phyloP scores from a whole-genome alignment of 116 monocot species.

The Cymodocea nodosa region DNA sequence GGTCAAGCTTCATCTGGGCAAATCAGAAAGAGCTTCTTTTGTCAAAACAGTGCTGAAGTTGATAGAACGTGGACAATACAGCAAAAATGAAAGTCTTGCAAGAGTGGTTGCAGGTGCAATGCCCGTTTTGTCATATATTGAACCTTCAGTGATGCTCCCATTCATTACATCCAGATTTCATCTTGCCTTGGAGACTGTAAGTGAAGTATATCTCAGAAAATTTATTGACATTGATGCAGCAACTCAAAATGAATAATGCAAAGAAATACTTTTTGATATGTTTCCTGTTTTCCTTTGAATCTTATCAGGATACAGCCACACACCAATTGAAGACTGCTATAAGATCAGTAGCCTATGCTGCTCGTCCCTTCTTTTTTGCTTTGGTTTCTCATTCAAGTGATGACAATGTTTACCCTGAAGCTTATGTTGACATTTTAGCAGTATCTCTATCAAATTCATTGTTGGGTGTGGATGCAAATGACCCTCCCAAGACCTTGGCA shows the following conservation, averaged over 20 bases:
- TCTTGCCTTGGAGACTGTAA: slow-evolving; percentile 86
- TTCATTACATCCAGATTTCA: slow-evolving; percentile 81
- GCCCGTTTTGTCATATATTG: slow-evolving; percentile 91
- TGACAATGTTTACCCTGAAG: slow-evolving; percentile 16
- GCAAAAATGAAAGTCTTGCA: slow-evolving; percentile 90
- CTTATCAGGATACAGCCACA: slow-evolving; percentile 77
- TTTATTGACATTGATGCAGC: too few relatives aligned
- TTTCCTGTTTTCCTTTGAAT: slow-evolving; percentile 6
- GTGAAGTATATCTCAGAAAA: slow-evolving; percentile 1
- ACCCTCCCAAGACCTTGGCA: slow-evolving; percentile 97
- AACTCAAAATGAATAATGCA: too few relatives aligned
- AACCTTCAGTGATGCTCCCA: slow-evolving; percentile 90
- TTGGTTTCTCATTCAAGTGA: slow-evolving; percentile 27
- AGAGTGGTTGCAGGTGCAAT: slow-evolving; percentile 79
- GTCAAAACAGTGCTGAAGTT: slow-evolving; percentile 66
- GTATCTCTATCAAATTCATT: slow-evolving; percentile 80
- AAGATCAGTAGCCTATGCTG: slow-evolving; percentile 73
- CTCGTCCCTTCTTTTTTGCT: slow-evolving; percentile 67
- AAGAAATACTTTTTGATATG: too few relatives aligned
- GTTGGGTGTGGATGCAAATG: slow-evolving; percentile 99
- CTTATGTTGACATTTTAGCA: slow-evolving; percentile 38
- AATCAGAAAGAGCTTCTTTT: slow-evolving; percentile 69
- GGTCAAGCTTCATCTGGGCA: slow-evolving; percentile 41
- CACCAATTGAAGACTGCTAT: slow-evolving; percentile 97
- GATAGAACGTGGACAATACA: slow-evolving; percentile 97